Percentiles rank a stretch among this genome's conserved stretches.
phyloP scores from a whole-genome alignment of 164 flowering plant species.

The Cinnamomum chago region DNA sequence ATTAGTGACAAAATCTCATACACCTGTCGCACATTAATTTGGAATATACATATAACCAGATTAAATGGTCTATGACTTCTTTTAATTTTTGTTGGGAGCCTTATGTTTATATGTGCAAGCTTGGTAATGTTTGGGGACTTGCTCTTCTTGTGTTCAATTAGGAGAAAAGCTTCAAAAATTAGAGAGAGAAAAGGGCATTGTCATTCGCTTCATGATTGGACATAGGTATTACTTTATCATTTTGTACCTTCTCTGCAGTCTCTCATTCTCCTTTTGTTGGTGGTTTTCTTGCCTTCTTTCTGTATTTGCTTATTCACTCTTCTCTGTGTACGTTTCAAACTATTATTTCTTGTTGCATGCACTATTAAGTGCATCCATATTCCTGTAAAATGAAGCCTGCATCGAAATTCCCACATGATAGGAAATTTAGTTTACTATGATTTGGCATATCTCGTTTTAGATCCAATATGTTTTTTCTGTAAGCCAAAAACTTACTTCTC shows the following conservation, averaged over 20 bases:
- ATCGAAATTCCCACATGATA: not conserved
- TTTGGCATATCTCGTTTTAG: not conserved
- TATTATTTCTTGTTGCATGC: not conserved
- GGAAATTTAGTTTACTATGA: not conserved
- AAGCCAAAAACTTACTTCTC: not conserved
- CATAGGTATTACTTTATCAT: constrained; percentile 53
- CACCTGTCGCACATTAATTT: not conserved
- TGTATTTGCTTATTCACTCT: not conserved
- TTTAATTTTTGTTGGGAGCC: too few species aligned
- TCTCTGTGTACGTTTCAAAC: not conserved
- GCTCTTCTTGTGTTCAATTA: constrained; percentile 18
- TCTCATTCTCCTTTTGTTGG: not conserved
- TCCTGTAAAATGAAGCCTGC: not conserved
- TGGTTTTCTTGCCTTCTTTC: not conserved
- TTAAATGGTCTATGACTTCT: not conserved
- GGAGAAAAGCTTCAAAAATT: constrained; percentile 74
- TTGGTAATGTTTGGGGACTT: not conserved
- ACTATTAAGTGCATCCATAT: not conserved
- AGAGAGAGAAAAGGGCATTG: constrained; percentile 88
- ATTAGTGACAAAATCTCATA: not conserved
- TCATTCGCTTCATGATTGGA: constrained; percentile 94
- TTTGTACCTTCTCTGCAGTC: not conserved
- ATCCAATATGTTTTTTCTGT: not conserved
- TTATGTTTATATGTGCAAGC: not conserved
- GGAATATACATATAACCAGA: not conserved